Evolutionary conservation across 352 stramenopile species (phyloP).

Genomic region (Phytophthora colocasiae): DNA sequence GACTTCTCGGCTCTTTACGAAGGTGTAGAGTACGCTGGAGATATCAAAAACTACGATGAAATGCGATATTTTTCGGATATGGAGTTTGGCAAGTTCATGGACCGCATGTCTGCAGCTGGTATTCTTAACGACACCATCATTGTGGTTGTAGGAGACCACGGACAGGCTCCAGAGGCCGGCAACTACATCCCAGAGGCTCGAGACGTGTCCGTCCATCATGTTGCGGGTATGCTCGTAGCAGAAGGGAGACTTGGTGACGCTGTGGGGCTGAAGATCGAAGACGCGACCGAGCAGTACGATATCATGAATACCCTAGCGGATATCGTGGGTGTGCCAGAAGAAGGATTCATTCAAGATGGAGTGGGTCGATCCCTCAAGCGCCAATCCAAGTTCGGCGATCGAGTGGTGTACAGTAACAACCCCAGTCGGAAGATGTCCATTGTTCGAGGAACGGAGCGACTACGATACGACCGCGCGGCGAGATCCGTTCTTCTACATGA

Average conservation of each 20-base stretch:
- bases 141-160: conserved; percentile 59
- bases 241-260: conserved; percentile 40
- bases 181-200: conserved; percentile 36
- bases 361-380: conserved; percentile 55
- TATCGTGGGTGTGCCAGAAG: conserved; percentile 43
- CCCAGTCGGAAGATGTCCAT: conserved; percentile 50
- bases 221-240: conserved; percentile 44
- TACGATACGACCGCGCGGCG: conserved; percentile 49
- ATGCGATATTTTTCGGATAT: conserved; percentile 61
- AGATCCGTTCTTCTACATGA: conserved; percentile 25
- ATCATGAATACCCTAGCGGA: conserved; percentile 51
- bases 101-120: conserved; percentile 46
- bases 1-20: conserved; percentile 51
- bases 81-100: conserved; percentile 58
- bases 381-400: conserved; percentile 35
- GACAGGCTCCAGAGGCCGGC: conserved; percentile 50
- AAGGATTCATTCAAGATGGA: conserved; percentile 45
- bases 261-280: conserved; percentile 36
- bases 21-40: conserved; percentile 27
- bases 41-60: conserved; percentile 46
- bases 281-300: conserved; percentile 47
- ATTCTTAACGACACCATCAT: conserved; percentile 65
- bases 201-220: conserved; percentile 37
- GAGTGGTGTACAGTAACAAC: conserved; percentile 66
- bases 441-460: conserved; percentile 42